Conservation (phyloP, 495 filamentous ascomycete genomes). For the Aspergillus wentii region DNA sequence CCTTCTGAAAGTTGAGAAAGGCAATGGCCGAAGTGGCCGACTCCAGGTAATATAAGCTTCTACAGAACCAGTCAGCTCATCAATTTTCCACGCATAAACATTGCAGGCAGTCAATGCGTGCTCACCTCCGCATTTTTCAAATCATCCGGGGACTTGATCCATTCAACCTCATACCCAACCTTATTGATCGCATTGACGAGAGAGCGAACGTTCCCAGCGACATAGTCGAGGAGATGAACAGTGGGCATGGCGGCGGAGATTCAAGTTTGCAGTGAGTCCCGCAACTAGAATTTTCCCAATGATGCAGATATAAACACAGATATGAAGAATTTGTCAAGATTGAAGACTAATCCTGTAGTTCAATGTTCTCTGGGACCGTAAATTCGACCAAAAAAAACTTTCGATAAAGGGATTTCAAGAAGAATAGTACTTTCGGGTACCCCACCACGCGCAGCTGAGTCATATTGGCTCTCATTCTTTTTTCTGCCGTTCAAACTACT, state of each 20-base stretch:
- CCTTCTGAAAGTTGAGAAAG: slow-evolving; percentile 73
- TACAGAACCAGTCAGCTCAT: slow-evolving; percentile 28
- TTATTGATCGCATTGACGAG: slow-evolving; percentile 96
- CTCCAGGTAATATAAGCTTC: slow-evolving; percentile 90
- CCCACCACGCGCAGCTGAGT: too few species aligned
- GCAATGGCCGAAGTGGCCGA: slow-evolving; percentile 97
- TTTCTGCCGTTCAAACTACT: too few species aligned
- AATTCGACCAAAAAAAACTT: too few species aligned
- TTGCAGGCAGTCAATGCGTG: slow-evolving; percentile 3
- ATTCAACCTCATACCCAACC: slow-evolving; percentile 86
- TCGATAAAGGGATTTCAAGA: too few species aligned
- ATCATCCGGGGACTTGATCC: slow-evolving; percentile 81
- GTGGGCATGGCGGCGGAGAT: slow-evolving; percentile 59
- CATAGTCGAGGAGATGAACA: slow-evolving; percentile 86
- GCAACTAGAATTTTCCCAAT: too few species aligned
- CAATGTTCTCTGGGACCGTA: too few species aligned
- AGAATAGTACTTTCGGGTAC: too few species aligned
- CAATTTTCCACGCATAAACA: not conserved
- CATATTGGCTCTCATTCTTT: too few species aligned
- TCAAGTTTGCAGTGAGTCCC: too few species aligned
- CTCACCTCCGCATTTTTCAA: slow-evolving; percentile 77
- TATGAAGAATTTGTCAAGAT: too few species aligned
- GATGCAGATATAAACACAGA: too few species aligned
- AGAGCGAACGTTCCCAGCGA: slow-evolving; percentile 86
- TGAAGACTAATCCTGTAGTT: too few species aligned